Evolutionary conservation across 805 yeast genomes (phyloP), one percentile per base, ranked within the genome.

Genomic region (Suhomyces vadensis): DNA sequence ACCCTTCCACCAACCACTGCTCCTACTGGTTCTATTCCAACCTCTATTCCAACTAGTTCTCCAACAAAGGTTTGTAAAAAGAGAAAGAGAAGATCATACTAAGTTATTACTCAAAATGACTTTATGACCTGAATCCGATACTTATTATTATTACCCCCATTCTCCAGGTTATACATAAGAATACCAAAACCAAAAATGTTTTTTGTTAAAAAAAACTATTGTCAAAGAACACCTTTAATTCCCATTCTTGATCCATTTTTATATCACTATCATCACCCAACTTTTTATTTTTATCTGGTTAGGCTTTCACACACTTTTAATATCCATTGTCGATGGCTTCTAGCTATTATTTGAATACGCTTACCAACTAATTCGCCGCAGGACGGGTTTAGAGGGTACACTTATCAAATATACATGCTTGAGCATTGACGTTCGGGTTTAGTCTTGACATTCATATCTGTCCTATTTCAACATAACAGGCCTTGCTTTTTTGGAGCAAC

Each of bases 41-140:
- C 55, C 35, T 37, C 54, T 7, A 44, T 49, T 19, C 39, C 53
- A 6, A 40, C 55, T 33, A 38, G 42, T n/a, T 20, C 35, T 16
- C 10, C 42, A 14, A 39, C 46, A 16, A 21, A 42, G 16, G 35
- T 35, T 13, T 42, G 45, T 35, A 57, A 53, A 50, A 57, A 57
- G 53, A 56, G 60, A 52, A 57, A 52, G 54, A 57, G 61, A 54
- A 57, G 62, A 57, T 48, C 58, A 14, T 57, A 57, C 58, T 54
- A 56, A 42, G 19, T 41, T 20, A 9, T 9, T 8, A 6, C 10
- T 8, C 20, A 9, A 29, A 26, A n/a, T 25, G 27, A 27, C 31
- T 27, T 17, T 13, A 13, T 14, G 14, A 9, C 9, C 25, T 23
- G 25, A 23, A 6, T 23, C 9, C 25, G 6, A 6, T 23, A 9